A percentile compares a stretch with the other conserved stretches of the same genome.
phyloP scores from a whole-genome alignment of 345 rosid species.

The Euphorbia pulcherrima region DNA sequence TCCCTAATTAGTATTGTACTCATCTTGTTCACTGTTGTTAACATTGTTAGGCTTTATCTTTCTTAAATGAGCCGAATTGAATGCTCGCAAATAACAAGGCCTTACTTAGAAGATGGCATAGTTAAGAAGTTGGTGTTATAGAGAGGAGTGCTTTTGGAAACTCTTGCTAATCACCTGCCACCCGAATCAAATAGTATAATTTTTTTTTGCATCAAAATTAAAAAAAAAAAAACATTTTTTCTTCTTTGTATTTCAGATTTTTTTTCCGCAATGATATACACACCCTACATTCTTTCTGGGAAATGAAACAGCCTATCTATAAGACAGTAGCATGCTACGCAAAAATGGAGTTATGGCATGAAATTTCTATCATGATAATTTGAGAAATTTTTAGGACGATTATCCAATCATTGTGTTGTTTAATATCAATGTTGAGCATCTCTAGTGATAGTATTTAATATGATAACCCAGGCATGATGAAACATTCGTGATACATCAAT shows the following conservation, averaged over 20 bases:
- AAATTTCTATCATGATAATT: too few species aligned
- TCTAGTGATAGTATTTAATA: background rate
- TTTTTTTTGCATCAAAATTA: too few species aligned
- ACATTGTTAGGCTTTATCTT: too few species aligned
- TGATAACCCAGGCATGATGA: background rate
- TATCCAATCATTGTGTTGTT: too few species aligned
- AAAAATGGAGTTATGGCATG: too few species aligned
- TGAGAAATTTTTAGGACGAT: too few species aligned
- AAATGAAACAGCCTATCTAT: background rate
- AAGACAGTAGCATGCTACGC: too few species aligned
- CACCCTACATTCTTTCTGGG: background rate
- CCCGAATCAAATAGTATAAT: slow-evolving; percentile 46
- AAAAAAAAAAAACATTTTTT: background rate
- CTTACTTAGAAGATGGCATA: slow-evolving; percentile 14
- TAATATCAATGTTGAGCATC: background rate
- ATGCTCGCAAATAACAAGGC: too few species aligned
- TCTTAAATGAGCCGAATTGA: too few species aligned
- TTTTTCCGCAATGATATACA: background rate
- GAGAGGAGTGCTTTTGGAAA: slow-evolving; percentile 80
- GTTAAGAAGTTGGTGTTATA: slow-evolving; percentile 95
- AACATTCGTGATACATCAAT: background rate
- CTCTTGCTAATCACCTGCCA: slow-evolving; percentile 70
- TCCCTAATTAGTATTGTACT: too few species aligned
- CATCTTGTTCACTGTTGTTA: background rate
- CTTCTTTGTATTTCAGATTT: background rate